Evolutionary conservation across 257 asterid species (phyloP).

Genomic region (Nicotiana attenuata): DNA sequence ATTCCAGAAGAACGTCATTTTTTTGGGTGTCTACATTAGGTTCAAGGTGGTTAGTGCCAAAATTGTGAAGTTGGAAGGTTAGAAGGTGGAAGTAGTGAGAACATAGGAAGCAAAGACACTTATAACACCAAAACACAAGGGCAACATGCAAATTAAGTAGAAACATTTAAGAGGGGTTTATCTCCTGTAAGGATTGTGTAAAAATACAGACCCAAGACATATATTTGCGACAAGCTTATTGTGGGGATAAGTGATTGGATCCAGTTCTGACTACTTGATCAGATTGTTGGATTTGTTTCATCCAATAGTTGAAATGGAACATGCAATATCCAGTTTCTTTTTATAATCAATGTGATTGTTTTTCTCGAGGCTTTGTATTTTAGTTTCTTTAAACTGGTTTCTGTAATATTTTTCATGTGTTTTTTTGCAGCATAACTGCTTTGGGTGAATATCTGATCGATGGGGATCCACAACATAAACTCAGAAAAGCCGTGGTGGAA

Average conservation of each 20-base stretch:
- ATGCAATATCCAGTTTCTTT: not conserved
- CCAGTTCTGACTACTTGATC: not conserved
- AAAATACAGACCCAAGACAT: not conserved
- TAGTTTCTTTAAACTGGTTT: not conserved
- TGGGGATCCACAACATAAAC: constrained; percentile 20
- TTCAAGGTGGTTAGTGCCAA: not conserved
- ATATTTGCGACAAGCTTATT: not conserved
- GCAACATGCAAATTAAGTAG: not conserved
- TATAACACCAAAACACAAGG: not conserved
- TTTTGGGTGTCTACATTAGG: not conserved
- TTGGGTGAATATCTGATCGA: constrained; percentile 32
- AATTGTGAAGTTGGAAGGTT: not conserved
- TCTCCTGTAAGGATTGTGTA: not conserved
- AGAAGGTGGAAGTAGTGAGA: not conserved
- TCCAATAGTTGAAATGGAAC: not conserved
- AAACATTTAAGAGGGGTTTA: not conserved
- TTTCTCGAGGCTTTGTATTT: not conserved
- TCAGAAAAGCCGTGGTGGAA: constrained; percentile 28
- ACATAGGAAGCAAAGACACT: not conserved
- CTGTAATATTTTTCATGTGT: not conserved
- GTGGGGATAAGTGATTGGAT: not conserved
- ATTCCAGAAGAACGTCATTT: not conserved
- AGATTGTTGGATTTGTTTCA: not conserved
- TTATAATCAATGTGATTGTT: not conserved
- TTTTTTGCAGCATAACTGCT: constrained; percentile 20